Base-by-base conservation (phyloP, 441 rosid genomes). In the Lagerstroemia fauriei region DNA sequence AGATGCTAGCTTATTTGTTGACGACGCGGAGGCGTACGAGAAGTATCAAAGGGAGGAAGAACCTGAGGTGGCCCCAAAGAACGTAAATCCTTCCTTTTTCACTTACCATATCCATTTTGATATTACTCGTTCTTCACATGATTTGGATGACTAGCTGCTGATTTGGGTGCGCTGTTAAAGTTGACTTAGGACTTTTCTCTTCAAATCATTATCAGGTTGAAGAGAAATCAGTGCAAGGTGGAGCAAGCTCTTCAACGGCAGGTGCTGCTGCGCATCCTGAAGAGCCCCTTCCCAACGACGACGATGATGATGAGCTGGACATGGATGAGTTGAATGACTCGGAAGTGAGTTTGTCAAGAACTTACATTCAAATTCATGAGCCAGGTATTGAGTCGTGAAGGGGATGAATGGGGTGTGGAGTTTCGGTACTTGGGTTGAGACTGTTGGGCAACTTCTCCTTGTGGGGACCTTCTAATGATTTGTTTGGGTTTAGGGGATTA, bases 1-100 rank as follows among this genome's bases (percentile, higher is more conserved):
- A 38, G 44, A 38, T 38, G 44, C 44, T 38, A 38, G 44, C 44
- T 80, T 94, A 84, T 96, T 96, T 87, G 99, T 96, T 87, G 99
- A 96, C 89, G 99, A 96, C 88, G 93, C 86, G 13, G 96, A 91
- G 86, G 95, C 96, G 48, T 92, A 88, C 83, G 96, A 93, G 38
- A 83, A 88, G 81, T 96, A 96, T 85, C 91, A 91, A 78, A 89
- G 99, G 83, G 95, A 91, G 70, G 95, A 92, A 87, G 92, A 87
- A 84, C 88, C 89, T 44, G 89, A 87, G 86, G 91, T 61, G 82
- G 80, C 76, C 74, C 91, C 90, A 79, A 82, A 90, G 71, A 92
- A 88, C 93, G 99, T 93, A 89, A 80, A 76, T 57, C 46, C 17
- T 51, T n/a, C 69, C 41, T 27, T 63, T 80, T 41, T 25, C n/a